Conservation (phyloP, 495 filamentous ascomycete genomes). For the Letharia lupina region DNA sequence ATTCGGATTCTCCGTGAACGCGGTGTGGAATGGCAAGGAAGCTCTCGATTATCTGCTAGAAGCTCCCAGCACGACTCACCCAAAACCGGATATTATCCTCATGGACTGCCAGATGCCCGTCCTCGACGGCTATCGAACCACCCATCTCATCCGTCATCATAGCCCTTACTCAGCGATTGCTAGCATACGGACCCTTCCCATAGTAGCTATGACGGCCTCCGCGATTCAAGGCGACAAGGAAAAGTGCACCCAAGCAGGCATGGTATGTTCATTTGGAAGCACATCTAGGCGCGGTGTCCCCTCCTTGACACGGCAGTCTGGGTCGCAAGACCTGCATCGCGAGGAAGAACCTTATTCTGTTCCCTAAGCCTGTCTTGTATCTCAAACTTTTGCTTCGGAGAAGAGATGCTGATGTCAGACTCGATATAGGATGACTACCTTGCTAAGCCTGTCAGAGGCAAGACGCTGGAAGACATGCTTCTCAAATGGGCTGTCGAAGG, state of each 20-base stretch:
- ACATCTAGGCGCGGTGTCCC: not conserved
- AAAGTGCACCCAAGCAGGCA: constrained; percentile 66
- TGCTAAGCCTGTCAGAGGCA: constrained; percentile 64
- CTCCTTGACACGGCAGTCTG: not conserved
- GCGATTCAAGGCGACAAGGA: constrained; percentile 76
- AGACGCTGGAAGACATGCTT: constrained; percentile 63
- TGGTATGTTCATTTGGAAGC: constrained; percentile 32
- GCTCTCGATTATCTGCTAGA: constrained; percentile 58
- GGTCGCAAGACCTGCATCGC: not conserved
- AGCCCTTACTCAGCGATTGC: constrained; percentile 45
- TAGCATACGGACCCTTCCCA: constrained; percentile 48
- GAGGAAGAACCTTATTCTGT: not conserved
- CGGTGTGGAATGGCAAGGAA: constrained; percentile 68
- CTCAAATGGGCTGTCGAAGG: constrained; percentile 41
- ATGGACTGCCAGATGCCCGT: constrained; percentile 88
- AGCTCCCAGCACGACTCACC: constrained; percentile 27
- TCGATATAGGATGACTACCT: constrained; percentile 57
- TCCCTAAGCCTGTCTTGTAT: not conserved
- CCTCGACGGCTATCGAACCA: constrained; percentile 70
- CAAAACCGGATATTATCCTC: constrained; percentile 65
- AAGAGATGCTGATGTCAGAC: not conserved
- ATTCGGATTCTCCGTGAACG: constrained; percentile 61
- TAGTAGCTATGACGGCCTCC: constrained; percentile 75
- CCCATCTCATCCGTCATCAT: constrained; percentile 58
- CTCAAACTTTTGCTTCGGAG: not conserved